Percentiles rank a stretch among this genome's conserved stretches.
Conservation (phyloP, 805 yeast genomes). For the Ogataea glucozyma region DNA sequence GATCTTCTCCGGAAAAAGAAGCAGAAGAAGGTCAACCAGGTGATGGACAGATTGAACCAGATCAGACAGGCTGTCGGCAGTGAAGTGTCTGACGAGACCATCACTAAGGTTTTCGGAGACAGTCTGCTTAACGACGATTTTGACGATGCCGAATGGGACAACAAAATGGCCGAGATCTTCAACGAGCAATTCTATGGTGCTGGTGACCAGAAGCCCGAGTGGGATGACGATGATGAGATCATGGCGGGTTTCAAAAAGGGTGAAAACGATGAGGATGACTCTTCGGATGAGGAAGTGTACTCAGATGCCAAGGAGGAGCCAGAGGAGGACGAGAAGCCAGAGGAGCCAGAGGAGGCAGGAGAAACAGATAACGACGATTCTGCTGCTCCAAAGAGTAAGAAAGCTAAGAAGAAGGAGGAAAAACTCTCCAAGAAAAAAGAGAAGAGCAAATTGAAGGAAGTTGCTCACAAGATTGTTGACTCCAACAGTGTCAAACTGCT, state of each 20-base stretch:
- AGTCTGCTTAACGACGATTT: conserved; percentile 83
- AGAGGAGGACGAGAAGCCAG: conserved; percentile 34
- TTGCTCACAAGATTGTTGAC: conserved; percentile 79
- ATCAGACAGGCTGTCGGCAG: conserved; percentile 70
- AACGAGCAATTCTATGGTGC: conserved; percentile 79
- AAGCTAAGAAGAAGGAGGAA: conserved; percentile 53
- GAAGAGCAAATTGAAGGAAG: conserved; percentile 57
- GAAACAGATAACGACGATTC: conserved; percentile 28
- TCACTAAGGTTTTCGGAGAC: conserved; percentile 68
- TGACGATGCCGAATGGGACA: conserved; percentile 90
- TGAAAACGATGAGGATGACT: conserved; percentile 38
- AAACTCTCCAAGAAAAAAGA: conserved; percentile 61
- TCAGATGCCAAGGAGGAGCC: conserved; percentile 31
- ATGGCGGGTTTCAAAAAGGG: conserved; percentile 40
- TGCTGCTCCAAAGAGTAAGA: conserved; percentile 43
- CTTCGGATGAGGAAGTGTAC: conserved; percentile 42
- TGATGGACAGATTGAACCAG: conserved; percentile 67
- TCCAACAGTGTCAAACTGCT: conserved; percentile 62
- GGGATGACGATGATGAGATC: conserved; percentile 61
- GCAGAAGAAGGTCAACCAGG: conserved; percentile 71
- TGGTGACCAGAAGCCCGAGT: conserved; percentile 57
- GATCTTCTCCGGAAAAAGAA: conserved; percentile 69
- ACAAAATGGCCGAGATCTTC: conserved; percentile 78
- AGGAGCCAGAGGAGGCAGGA: conserved; percentile 28
- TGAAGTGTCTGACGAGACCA: conserved; percentile 57